phyloP scores from a whole-genome alignment of 805 yeast species.

The Metschnikowia hibisci region DNA sequence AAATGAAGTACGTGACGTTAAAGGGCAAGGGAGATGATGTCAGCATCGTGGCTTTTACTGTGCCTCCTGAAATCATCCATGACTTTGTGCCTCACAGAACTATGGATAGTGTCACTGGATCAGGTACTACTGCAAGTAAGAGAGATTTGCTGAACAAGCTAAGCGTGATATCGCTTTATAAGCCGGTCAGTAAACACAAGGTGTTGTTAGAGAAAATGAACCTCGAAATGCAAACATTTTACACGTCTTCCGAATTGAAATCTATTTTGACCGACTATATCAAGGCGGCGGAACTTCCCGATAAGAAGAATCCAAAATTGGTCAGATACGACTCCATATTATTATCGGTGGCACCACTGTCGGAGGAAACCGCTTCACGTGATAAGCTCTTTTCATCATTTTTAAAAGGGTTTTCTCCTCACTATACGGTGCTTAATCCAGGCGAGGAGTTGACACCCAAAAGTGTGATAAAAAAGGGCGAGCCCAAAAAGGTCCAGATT shows the following conservation, averaged over 20 bases:
- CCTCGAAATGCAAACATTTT: slow-evolving; percentile 37
- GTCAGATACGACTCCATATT: slow-evolving; percentile 56
- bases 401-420: slow-evolving; percentile 46
- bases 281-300: slow-evolving; percentile 45
- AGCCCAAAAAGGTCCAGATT: slow-evolving; percentile 61
- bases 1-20: slow-evolving; percentile 58
- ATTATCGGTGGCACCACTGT: slow-evolving; percentile 35
- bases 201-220: slow-evolving; percentile 44
- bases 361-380: slow-evolving; percentile 30
- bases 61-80: slow-evolving; percentile 37
- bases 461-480: slow-evolving; percentile 46
- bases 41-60: slow-evolving; percentile 33
- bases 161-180: slow-evolving; percentile 43
- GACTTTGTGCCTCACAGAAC: slow-evolving; percentile 63
- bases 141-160: slow-evolving; percentile 25
- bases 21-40: slow-evolving; percentile 88
- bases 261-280: slow-evolving; percentile 55
- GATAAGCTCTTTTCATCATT: slow-evolving; percentile 45
- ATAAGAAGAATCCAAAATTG: slow-evolving; percentile 47
- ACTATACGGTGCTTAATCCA: slow-evolving; percentile 47
- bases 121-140: slow-evolving; percentile 22
- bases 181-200: slow-evolving; percentile 51
- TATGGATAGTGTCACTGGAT: slow-evolving; percentile 20
- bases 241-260: slow-evolving; percentile 53
- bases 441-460: slow-evolving; percentile 27